These are phyloP conservation scores for Ettlia oleoabundans DNA, from an alignment of 139 green algal species.

Conservation along the genomic window DNA sequence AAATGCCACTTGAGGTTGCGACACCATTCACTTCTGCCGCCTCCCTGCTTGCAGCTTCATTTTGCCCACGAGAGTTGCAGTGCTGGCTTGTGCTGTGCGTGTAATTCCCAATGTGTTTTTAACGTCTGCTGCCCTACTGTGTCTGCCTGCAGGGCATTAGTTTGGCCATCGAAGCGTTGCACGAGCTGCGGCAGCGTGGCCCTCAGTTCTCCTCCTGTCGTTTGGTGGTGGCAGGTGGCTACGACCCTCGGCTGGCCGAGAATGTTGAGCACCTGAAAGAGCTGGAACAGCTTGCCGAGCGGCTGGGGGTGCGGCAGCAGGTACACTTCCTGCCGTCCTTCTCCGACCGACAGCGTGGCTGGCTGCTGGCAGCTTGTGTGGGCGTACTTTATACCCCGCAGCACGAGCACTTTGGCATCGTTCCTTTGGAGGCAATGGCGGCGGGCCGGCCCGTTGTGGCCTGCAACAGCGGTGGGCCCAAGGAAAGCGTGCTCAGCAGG, in stretches of 20 bases:
- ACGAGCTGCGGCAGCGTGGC: conserved; percentile 1
- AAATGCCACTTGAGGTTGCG: too few species aligned
- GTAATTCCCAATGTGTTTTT: too few species aligned
- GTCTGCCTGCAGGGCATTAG: conserved; percentile 61
- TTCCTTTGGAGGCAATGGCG: conserved; percentile 97
- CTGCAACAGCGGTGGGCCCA: conserved; percentile 84
- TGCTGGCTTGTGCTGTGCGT: background rate
- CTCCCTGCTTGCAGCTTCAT: too few species aligned
- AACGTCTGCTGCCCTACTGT: background rate
- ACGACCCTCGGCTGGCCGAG: conserved; percentile 87
- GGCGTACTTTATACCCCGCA: conserved; percentile 91
- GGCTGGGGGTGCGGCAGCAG: conserved; percentile 59
- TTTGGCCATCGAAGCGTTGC: conserved; percentile 84
- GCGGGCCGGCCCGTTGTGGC: conserved; percentile 85
- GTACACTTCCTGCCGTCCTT: conserved; percentile 92
- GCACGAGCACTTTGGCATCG: conserved; percentile 99
- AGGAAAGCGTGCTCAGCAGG: conserved; percentile 77
- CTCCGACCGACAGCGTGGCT: conserved; percentile 70
- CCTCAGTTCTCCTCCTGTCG: background rate
- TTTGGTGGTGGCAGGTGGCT: conserved; percentile 87
- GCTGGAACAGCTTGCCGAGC: conserved; percentile 62
- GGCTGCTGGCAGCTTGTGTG: conserved; percentile 70
- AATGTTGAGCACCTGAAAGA: conserved; percentile 89
- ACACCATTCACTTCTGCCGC: too few species aligned
- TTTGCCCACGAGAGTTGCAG: too few species aligned